Percentiles rank a stretch among this genome's conserved stretches.
These are phyloP conservation scores for Ophidiomyces ophidiicola DNA, from an alignment of 2,329 filamentous ascomycete genomes.

Conservation along the genomic window DNA sequence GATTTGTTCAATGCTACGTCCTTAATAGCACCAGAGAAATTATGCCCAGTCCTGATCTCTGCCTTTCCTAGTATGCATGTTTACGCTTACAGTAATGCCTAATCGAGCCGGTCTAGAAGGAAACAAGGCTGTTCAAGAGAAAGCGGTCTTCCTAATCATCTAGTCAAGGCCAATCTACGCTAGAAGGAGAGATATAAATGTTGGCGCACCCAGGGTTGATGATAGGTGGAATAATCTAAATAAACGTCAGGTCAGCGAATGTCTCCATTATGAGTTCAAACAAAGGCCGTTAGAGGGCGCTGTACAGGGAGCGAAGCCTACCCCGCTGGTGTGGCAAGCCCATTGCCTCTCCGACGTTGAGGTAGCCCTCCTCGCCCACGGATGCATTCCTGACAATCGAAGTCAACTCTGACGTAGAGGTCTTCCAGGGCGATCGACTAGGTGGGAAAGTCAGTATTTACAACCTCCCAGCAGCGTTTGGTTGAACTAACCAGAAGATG, in stretches of 20 bases:
- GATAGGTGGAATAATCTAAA: slow-evolving; percentile 33
- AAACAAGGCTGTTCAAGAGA: too few relatives aligned
- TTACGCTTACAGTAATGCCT: too few relatives aligned
- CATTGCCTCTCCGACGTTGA: slow-evolving; percentile 35
- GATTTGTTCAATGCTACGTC: too few relatives aligned
- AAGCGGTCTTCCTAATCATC: background rate
- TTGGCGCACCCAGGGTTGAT: slow-evolving; percentile 27
- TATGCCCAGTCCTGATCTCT: too few relatives aligned
- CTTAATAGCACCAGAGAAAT: too few relatives aligned
- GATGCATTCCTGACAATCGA: slow-evolving; percentile 22
- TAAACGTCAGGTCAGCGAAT: background rate
- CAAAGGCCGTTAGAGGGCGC: slow-evolving; percentile 1
- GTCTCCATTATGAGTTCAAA: background rate
- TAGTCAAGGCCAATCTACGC: background rate
- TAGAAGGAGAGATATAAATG: slow-evolving; percentile 19
- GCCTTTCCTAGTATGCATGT: too few relatives aligned
- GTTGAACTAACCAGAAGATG: slow-evolving; percentile 33
- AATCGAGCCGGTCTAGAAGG: too few relatives aligned
- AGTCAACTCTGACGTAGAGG: slow-evolving; percentile 22
- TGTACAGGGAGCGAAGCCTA: slow-evolving; percentile 19
- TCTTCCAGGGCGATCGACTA: slow-evolving; percentile 34
- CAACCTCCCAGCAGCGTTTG: background rate
- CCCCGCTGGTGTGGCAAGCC: slow-evolving; percentile 30
- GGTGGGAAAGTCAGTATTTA: slow-evolving; percentile 1
- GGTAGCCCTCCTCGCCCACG: slow-evolving; percentile 31